Conservation (phyloP, 2,329 filamentous ascomycete genomes). For the Fusarium duplospermum region DNA sequence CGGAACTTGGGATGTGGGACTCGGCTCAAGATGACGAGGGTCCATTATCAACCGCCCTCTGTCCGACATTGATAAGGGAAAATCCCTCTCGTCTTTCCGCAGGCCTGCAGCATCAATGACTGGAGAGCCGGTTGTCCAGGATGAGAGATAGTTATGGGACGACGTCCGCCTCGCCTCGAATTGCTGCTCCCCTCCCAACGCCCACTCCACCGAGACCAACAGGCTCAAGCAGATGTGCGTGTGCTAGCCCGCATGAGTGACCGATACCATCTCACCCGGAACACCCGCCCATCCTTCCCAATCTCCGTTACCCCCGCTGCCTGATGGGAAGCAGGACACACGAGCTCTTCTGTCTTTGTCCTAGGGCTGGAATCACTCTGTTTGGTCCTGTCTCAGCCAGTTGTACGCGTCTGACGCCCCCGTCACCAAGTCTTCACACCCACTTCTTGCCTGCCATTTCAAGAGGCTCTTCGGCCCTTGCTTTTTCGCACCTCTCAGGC, state of each 20-base stretch:
- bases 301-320: conserved; percentile 17
- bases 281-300: conserved; percentile 14
- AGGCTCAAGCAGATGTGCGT: conserved; percentile 4
- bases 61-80: not conserved
- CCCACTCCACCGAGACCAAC: conserved; percentile 6
- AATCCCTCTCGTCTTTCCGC: not conserved
- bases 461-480: conserved; percentile 26
- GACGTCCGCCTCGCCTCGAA: not conserved
- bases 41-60: not conserved
- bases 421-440: conserved; percentile 12
- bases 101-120: not conserved
- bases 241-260: conserved; percentile 22
- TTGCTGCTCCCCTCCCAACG: not conserved
- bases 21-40: conserved; percentile 7
- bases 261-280: conserved; percentile 7
- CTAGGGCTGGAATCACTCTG: conserved; percentile 9
- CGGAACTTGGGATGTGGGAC: not conserved
- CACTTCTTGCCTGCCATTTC: conserved; percentile 10
- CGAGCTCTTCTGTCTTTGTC: not conserved
- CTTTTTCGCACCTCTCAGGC: conserved; percentile 5
- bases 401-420: conserved; percentile 15
- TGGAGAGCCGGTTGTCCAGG: not conserved
- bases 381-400: conserved; percentile 32
- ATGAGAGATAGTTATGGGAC: not conserved
- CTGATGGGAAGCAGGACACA: conserved; percentile 8